phyloP scores from a whole-genome alignment of 441 rosid species.

The Capsella rubella region DNA sequence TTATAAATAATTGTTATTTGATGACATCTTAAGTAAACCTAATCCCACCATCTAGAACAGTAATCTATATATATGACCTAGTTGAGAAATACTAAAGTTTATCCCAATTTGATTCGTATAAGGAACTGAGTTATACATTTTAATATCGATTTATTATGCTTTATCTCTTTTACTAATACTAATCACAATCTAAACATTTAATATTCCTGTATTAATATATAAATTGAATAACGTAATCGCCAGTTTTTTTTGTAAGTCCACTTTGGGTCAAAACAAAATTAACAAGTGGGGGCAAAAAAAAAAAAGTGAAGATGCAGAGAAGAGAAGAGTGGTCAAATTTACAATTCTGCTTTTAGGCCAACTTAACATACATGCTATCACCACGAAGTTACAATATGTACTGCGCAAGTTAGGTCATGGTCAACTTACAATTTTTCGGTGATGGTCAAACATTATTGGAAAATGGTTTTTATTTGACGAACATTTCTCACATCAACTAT shows the following conservation, averaged over 20 bases:
- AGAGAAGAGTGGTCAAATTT: constrained; percentile 27
- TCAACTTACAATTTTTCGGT: not conserved
- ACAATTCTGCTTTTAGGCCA: constrained; percentile 20
- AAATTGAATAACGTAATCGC: not conserved
- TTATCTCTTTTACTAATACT: not conserved
- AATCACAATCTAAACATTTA: not conserved
- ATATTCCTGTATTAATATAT: not conserved
- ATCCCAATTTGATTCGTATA: not conserved
- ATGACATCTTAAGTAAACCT: constrained; percentile 21
- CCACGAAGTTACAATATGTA: constrained; percentile 12
- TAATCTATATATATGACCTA: constrained; percentile 12
- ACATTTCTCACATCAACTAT: not conserved
- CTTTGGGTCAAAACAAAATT: constrained; percentile 20
- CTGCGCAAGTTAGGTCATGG: too few species aligned
- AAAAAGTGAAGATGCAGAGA: constrained; percentile 9
- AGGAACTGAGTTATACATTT: not conserved
- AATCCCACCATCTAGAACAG: constrained; percentile 13
- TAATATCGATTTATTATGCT: not conserved
- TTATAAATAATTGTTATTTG: not conserved
- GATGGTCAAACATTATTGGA: constrained; percentile 16
- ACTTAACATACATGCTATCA: constrained; percentile 14
- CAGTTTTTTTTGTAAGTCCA: not conserved
- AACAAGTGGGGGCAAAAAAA: not conserved
- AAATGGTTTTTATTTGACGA: not conserved
- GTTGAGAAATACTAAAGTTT: constrained; percentile 5